These are phyloP conservation scores for Rutstroemia sp. DNA, from an alignment of 2,329 filamentous ascomycete genomes.

Conservation along the genomic window DNA sequence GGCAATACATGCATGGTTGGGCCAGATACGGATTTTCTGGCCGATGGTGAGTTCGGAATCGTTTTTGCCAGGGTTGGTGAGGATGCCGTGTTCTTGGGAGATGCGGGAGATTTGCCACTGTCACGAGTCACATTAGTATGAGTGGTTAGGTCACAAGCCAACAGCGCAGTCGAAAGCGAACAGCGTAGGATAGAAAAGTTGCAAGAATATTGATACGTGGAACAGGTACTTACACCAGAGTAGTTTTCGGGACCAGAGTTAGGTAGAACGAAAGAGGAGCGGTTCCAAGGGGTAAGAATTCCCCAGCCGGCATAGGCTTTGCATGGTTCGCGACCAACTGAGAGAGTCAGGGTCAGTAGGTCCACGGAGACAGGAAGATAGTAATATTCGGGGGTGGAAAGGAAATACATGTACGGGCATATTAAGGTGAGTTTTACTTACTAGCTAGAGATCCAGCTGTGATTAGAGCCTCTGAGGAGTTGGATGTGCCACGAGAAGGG, in stretches of 20 bases:
- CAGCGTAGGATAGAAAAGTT: too few relatives aligned
- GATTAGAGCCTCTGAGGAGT: slow-evolving; percentile 55
- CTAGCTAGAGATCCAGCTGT: slow-evolving; percentile 59
- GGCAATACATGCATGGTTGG: slow-evolving; percentile 75
- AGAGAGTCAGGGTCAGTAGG: too few relatives aligned
- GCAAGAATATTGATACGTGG: not conserved
- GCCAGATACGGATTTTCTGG: slow-evolving; percentile 64
- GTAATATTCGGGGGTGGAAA: too few relatives aligned
- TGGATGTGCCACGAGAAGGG: slow-evolving; percentile 42
- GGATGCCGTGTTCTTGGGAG: slow-evolving; percentile 71
- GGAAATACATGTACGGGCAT: too few relatives aligned
- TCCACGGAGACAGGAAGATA: too few relatives aligned
- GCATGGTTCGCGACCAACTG: slow-evolving; percentile 63
- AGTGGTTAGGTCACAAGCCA: not conserved
- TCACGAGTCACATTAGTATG: not conserved
- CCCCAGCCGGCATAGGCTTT: slow-evolving; percentile 67
- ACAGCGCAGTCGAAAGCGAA: not conserved
- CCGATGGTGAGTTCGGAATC: slow-evolving; percentile 50
- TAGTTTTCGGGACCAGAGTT: slow-evolving; percentile 4
- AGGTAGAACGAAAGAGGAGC: slow-evolving; percentile 11
- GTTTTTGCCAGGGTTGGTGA: slow-evolving; percentile 49
- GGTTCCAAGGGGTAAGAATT: slow-evolving; percentile 54
- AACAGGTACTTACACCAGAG: not conserved
- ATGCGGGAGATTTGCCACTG: slow-evolving; percentile 62
- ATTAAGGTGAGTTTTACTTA: too few relatives aligned